Evolutionary conservation across 257 asterid genomes (phyloP).

Genomic region (Nicotiana tabacum): DNA sequence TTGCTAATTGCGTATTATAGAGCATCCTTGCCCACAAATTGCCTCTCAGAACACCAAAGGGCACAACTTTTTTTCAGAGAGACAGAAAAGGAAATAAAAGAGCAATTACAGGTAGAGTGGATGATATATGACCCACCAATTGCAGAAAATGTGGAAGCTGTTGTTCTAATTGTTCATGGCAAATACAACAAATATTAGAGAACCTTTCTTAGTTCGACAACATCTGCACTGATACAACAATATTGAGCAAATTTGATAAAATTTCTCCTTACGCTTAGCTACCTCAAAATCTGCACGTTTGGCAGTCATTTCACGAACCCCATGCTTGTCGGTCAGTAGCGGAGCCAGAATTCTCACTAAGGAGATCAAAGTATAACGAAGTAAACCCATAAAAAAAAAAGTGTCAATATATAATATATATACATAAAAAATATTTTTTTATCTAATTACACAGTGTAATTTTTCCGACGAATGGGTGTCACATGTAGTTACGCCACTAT

Average conservation of each 20-base stretch:
- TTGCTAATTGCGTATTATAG: neutral
- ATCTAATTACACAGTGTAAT: too few relatives aligned
- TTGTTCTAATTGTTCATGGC: constrained; percentile 13
- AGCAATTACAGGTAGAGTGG: constrained; percentile 18
- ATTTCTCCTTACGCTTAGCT: neutral
- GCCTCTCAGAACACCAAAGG: constrained; percentile 9
- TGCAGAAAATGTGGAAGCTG: constrained; percentile 38
- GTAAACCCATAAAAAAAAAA: too few relatives aligned
- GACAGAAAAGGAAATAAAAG: neutral
- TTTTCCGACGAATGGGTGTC: too few relatives aligned
- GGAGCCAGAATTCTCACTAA: too few relatives aligned
- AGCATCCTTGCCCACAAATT: neutral
- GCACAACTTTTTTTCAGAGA: neutral
- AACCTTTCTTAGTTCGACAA: constrained; percentile 10
- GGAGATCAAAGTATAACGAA: too few relatives aligned
- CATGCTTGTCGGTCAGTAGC: accelerated
- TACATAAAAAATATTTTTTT: too few relatives aligned
- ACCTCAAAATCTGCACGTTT: neutral
- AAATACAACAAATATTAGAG: constrained; percentile 20
- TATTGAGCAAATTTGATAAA: constrained; percentile 6
- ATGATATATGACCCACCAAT: constrained; percentile 30
- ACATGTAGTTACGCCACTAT: too few relatives aligned
- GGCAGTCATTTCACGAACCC: neutral
- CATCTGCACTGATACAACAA: too few relatives aligned
- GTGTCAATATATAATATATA: too few relatives aligned